phyloP scores from a whole-genome alignment of 495 filamentous ascomycete genomes.

The Friedmanniomyces simplex region DNA sequence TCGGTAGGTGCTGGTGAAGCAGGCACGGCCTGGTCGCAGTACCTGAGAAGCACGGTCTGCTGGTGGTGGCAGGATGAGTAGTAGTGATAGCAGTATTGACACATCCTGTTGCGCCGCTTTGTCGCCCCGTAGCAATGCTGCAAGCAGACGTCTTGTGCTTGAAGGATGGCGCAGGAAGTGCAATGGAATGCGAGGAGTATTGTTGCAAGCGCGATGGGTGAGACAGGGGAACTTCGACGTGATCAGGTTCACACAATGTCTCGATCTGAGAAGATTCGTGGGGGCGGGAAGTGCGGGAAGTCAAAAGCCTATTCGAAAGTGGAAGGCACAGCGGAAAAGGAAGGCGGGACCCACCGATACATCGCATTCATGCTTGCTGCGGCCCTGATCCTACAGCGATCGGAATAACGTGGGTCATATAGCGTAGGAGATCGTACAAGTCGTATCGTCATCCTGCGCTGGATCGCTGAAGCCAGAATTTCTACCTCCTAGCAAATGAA shows the following conservation, averaged over 20 bases:
- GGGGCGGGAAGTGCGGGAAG: not conserved
- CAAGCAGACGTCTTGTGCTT: too few relatives aligned
- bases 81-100: conserved; percentile 1
- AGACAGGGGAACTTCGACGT: too few relatives aligned
- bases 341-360: not conserved
- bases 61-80: conserved; percentile 5
- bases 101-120: not conserved
- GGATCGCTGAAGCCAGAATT: too few relatives aligned
- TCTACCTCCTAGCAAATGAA: too few relatives aligned
- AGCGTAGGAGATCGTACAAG: too few relatives aligned
- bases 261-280: too few relatives aligned
- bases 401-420: too few relatives aligned
- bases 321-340: not conserved
- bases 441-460: too few relatives aligned
- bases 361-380: too few relatives aligned
- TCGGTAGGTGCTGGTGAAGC: not conserved
- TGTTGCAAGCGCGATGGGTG: not conserved
- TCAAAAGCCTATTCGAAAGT: not conserved
- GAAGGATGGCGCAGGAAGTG: too few relatives aligned
- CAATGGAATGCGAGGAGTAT: not conserved
- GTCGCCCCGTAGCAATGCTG: not conserved
- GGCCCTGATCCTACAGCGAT: too few relatives aligned
- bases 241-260: too few relatives aligned
- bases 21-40: not conserved
- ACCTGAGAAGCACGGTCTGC: not conserved